Percentiles rank a stretch among this genome's conserved stretches.
phyloP scores from a whole-genome alignment of 495 filamentous ascomycete genomes.

The Opeltia flavorubescens region DNA sequence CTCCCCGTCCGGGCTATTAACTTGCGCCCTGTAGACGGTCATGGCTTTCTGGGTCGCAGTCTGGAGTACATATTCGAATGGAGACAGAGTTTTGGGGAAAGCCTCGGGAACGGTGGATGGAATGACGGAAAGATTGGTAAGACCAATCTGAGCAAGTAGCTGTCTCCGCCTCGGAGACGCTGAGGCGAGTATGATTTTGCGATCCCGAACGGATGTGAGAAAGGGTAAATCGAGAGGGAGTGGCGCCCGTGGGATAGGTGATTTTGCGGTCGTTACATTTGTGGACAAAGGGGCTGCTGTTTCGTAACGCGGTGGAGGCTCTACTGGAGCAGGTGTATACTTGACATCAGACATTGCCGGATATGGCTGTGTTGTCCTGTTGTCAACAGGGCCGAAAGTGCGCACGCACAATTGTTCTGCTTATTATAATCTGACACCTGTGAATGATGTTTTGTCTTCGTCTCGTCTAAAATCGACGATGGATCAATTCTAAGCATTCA shows the following conservation, averaged over 20 bases:
- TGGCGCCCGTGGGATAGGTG: slow-evolving; percentile 38
- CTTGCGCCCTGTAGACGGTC: slow-evolving; percentile 57
- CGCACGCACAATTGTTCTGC: too few relatives aligned
- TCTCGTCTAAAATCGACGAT: too few relatives aligned
- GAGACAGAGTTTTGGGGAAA: slow-evolving; percentile 62
- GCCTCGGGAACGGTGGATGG: slow-evolving; percentile 72
- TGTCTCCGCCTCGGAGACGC: slow-evolving; percentile 70
- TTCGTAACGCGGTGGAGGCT: slow-evolving; percentile 12
- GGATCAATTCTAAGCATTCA: too few relatives aligned
- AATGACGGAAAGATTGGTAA: slow-evolving; percentile 65
- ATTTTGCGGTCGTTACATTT: background rate
- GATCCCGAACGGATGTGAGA: slow-evolving; percentile 52
- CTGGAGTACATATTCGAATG: slow-evolving; percentile 79
- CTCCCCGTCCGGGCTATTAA: slow-evolving; percentile 49
- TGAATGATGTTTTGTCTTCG: too few relatives aligned
- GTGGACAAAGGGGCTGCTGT: background rate
- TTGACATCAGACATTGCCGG: slow-evolving; percentile 5
- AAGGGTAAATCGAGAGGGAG: slow-evolving; percentile 59
- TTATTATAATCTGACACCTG: too few relatives aligned
- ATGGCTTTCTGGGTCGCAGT: slow-evolving; percentile 74
- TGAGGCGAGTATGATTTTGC: slow-evolving; percentile 77
- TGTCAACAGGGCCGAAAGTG: background rate
- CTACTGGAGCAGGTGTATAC: slow-evolving; percentile 11
- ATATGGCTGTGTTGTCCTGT: background rate
- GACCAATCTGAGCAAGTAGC: slow-evolving; percentile 49